phyloP scores from a whole-genome alignment of 768 basidiomycete species.

The Kwoniella sp. region DNA sequence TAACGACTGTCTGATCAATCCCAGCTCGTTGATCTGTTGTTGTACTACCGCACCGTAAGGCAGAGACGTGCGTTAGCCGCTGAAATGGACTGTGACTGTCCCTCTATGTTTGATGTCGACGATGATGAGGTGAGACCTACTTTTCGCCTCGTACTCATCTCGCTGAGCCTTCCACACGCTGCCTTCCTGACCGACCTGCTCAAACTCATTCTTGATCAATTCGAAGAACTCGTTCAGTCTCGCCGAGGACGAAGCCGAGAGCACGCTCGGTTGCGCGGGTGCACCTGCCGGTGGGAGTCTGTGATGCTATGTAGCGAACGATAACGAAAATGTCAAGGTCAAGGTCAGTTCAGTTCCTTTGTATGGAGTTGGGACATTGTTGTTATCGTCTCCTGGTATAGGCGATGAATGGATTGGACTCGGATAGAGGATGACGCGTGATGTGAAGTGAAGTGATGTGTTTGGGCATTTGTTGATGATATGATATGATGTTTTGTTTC shows the following conservation, averaged over 20 bases:
- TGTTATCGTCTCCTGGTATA: no score
- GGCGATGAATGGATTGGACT: not conserved
- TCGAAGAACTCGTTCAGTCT: slow-evolving; percentile 80
- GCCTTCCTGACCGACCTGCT: slow-evolving; percentile 70
- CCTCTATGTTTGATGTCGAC: not conserved
- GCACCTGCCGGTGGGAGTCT: slow-evolving; percentile 23
- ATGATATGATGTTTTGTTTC: not conserved
- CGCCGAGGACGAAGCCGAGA: slow-evolving; percentile 15
- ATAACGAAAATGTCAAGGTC: not conserved
- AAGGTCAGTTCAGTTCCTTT: no score
- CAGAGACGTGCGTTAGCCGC: no score
- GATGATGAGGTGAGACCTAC: slow-evolving; percentile 60
- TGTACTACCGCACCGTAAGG: slow-evolving; percentile 48
- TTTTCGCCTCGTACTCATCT: slow-evolving; percentile 87
- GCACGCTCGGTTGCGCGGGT: slow-evolving; percentile 23
- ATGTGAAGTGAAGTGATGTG: not conserved
- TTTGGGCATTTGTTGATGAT: not conserved
- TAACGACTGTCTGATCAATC: slow-evolving; percentile 81
- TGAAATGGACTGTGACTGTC: not conserved
- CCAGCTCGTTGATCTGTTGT: slow-evolving; percentile 82
- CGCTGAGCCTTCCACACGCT: slow-evolving; percentile 71
- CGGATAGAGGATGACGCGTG: slow-evolving; percentile 4
- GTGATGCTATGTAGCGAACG: slow-evolving; percentile 15
- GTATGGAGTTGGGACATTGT: no score
- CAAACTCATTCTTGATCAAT: slow-evolving; percentile 79